phyloP scores from a whole-genome alignment of 2,329 filamentous ascomycete species.

The Pyricularia pennisetigena region DNA sequence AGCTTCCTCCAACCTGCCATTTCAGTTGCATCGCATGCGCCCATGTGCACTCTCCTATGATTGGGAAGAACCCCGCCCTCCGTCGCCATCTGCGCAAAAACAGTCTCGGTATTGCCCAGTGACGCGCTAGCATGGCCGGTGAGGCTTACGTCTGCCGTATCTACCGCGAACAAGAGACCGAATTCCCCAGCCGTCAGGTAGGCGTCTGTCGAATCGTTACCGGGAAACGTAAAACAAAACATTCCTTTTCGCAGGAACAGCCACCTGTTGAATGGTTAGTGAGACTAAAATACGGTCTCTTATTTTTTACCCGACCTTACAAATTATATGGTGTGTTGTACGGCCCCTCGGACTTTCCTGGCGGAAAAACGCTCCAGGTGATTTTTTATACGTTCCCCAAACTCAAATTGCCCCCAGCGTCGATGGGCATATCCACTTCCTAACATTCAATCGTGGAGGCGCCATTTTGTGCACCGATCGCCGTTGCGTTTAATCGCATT shows the following conservation, averaged over 20 bases:
- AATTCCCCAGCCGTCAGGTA: not conserved
- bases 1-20: not conserved
- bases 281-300: not conserved
- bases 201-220: not conserved
- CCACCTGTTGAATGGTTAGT: not conserved
- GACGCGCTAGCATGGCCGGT: not conserved
- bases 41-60: not conserved
- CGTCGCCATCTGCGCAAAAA: not conserved
- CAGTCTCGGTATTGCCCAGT: not conserved
- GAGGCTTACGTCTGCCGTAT: not conserved
- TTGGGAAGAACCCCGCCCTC: not conserved
- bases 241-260: not conserved
- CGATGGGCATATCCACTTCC: constrained; percentile 15
- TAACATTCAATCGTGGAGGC: constrained; percentile 34
- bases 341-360: not conserved
- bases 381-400: not conserved
- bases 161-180: not conserved
- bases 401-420: not conserved
- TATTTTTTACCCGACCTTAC: not conserved
- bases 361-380: not conserved
- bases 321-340: not conserved
- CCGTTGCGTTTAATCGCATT: constrained; percentile 25
- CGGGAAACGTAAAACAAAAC: not conserved
- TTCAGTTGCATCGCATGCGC: not conserved
- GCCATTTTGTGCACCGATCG: constrained; percentile 23